Evolutionary conservation across 2,329 filamentous ascomycete species (phyloP).

Genomic region (Thelonectria blattea): DNA sequence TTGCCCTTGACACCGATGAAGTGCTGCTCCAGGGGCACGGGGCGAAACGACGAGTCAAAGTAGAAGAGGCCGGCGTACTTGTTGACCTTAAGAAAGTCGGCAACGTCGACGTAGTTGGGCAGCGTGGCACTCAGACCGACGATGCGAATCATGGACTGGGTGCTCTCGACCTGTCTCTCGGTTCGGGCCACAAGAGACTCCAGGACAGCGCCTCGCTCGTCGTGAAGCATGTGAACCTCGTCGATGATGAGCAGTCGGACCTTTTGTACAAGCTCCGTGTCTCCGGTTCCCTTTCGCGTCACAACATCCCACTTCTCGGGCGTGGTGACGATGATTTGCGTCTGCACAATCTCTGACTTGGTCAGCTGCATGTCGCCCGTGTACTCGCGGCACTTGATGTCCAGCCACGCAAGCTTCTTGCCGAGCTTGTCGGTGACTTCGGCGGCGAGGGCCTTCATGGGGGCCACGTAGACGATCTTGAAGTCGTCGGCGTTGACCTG

Average conservation of each 20-base stretch:
- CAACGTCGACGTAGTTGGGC: slow-evolving; percentile 95
- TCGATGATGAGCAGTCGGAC: slow-evolving; percentile 96
- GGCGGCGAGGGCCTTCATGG: slow-evolving; percentile 97
- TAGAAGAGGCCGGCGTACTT: slow-evolving; percentile 92
- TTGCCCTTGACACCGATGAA: slow-evolving; percentile 97
- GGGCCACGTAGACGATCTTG: slow-evolving; percentile 98
- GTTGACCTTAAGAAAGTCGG: slow-evolving; percentile 96
- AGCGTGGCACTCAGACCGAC: slow-evolving; percentile 94
- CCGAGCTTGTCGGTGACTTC: slow-evolving; percentile 95
- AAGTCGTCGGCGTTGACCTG: slow-evolving; percentile 85
- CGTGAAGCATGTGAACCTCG: slow-evolving; percentile 99
- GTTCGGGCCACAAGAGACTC: slow-evolving; percentile 96
- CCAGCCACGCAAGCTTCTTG: slow-evolving; percentile 91
- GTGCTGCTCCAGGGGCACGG: slow-evolving; percentile 95
- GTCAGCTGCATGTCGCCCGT: slow-evolving; percentile 99
- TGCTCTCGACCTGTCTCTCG: slow-evolving; percentile 95
- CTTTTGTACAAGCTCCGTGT: slow-evolving; percentile 97
- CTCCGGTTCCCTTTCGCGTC: slow-evolving; percentile 93
- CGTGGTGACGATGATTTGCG: slow-evolving; percentile 97
- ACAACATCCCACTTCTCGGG: slow-evolving; percentile 99
- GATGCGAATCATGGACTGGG: slow-evolving; percentile 94
- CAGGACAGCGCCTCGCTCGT: slow-evolving; percentile 93
- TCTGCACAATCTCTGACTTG: slow-evolving; percentile 93
- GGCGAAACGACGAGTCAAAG: slow-evolving; percentile 94
- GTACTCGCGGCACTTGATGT: slow-evolving; percentile 88